These are phyloP conservation scores for Amanita molliuscula DNA, from an alignment of 768 basidiomycete species.

Conservation along the genomic window DNA sequence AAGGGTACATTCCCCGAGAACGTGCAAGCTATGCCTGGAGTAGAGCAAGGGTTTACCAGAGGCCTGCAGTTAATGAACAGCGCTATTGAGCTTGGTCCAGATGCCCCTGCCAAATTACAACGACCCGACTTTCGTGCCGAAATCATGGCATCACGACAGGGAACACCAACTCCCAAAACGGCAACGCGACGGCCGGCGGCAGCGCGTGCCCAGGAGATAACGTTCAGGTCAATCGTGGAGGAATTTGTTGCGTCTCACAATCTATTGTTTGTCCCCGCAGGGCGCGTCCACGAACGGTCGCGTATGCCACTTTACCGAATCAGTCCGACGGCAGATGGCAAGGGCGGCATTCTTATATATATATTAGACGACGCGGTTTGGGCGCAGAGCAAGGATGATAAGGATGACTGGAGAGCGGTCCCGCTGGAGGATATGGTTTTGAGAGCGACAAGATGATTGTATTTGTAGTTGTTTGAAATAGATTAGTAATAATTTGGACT, in stretches of 20 bases:
- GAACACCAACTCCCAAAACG: conserved; percentile 18
- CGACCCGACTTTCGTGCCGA: conserved; percentile 60
- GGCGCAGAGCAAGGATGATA: conserved; percentile 43
- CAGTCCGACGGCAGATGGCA: conserved; percentile 68
- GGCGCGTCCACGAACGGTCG: conserved; percentile 73
- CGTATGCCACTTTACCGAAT: conserved; percentile 88
- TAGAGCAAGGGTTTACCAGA: conserved; percentile 74
- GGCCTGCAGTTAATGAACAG: conserved; percentile 93
- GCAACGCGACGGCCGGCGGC: conserved; percentile 26
- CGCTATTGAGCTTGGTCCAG: conserved; percentile 77
- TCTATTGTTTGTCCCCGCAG: conserved; percentile 82
- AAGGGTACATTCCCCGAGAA: conserved; percentile 66
- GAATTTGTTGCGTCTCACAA: conserved; percentile 81
- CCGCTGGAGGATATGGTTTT: conserved; percentile 84
- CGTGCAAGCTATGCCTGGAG: conserved; percentile 52
- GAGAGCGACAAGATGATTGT: conserved; percentile 25
- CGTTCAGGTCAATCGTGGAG: conserved; percentile 89
- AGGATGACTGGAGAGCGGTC: conserved; percentile 65
- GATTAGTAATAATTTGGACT: no score
- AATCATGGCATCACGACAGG: conserved; percentile 21
- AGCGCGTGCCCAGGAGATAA: conserved; percentile 67
- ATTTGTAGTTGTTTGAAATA: not conserved
- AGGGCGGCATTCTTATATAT: conserved; percentile 82
- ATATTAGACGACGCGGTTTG: conserved; percentile 92
- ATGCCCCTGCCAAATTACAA: conserved; percentile 56